Evolutionary conservation across 768 basidiomycete species (phyloP), one percentile per base, ranked within the genome.

Genomic region (Coprinellus aureogranulatus): DNA sequence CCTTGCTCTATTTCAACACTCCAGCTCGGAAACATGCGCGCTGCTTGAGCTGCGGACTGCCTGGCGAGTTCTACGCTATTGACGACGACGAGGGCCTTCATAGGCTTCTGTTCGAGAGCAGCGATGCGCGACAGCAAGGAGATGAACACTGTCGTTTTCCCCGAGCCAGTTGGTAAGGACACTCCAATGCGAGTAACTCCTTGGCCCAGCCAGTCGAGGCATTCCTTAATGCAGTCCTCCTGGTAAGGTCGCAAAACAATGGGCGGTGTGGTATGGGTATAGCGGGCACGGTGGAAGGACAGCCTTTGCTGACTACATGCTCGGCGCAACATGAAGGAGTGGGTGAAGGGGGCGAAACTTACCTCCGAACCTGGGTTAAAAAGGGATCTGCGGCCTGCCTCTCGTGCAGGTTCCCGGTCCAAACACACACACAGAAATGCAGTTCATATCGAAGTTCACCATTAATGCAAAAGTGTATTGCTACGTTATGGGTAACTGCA

Each of bases 1-100:
- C 92, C 93, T 71, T 98, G 96, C 70, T 98, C 96, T 50, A 98
- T 90, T 72, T 98, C 95, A 2, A 98, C 87, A 11, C 72, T 79
- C 84, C 90, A 88, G 4, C 83, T 71, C 1, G 93, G 89, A 65
- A 87, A 86, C 30, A 90, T 69, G 26, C 73, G 71, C 58, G 75
- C 68, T 8, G 90, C 88, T 62, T 92, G 90, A 20, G 75, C 74
- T 12, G 91, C 90, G 4, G 94, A 88, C 69, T 98, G 96, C 41
- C 81, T 80, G 3, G 94, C 96, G 26, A 98, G 84, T 69, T 98
- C 94, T 20, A 95, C 75, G 62, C 86, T 91, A 62, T 93, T 94
- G 37, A 98, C 94, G 27, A 98, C 80, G 61, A 98, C 86, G 58
- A 98, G 73, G 6, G 90, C 83, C 48, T 81, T 75, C 22, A 74